Evolutionary conservation across 2,329 filamentous ascomycete genomes (phyloP).

Genomic region (Plenodomus lindquistii): DNA sequence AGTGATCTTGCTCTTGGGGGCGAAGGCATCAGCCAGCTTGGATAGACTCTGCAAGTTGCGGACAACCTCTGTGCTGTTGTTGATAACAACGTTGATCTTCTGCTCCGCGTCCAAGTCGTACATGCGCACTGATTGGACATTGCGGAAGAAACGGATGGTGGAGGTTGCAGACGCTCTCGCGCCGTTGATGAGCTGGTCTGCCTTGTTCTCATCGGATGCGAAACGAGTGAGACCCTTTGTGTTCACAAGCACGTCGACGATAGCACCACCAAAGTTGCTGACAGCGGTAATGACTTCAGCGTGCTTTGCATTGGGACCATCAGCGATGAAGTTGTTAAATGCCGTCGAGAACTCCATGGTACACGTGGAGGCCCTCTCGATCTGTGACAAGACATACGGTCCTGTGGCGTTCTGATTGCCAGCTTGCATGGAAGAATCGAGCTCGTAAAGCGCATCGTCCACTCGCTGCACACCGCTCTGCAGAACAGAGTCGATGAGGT

Average conservation of each 20-base stretch:
- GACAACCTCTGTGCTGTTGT: constrained; percentile 94
- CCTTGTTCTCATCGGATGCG: constrained; percentile 93
- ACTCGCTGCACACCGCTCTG: constrained; percentile 92
- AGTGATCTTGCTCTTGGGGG: constrained; percentile 83
- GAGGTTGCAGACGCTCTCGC: constrained; percentile 83
- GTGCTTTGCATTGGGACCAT: constrained; percentile 88
- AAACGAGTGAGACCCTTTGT: constrained; percentile 93
- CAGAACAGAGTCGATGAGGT: constrained; percentile 95
- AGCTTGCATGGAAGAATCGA: constrained; percentile 97
- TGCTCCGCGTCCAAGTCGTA: constrained; percentile 88
- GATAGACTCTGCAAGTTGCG: constrained; percentile 91
- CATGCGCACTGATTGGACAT: constrained; percentile 88
- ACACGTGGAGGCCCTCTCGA: constrained; percentile 92
- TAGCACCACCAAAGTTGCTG: constrained; percentile 84
- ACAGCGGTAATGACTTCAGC: constrained; percentile 91
- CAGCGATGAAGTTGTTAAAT: constrained; percentile 98
- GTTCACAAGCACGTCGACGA: constrained; percentile 93
- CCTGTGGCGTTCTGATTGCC: constrained; percentile 98
- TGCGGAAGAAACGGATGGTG: constrained; percentile 93
- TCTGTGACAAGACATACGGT: constrained; percentile 91
- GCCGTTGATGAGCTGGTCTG: constrained; percentile 79
- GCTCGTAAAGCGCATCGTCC: constrained; percentile 93
- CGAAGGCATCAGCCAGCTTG: constrained; percentile 89
- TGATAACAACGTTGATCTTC: constrained; percentile 96
- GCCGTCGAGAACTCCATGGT: constrained; percentile 97